Base-by-base conservation (phyloP, 331 rosid species). In the Arachis monticola region DNA sequence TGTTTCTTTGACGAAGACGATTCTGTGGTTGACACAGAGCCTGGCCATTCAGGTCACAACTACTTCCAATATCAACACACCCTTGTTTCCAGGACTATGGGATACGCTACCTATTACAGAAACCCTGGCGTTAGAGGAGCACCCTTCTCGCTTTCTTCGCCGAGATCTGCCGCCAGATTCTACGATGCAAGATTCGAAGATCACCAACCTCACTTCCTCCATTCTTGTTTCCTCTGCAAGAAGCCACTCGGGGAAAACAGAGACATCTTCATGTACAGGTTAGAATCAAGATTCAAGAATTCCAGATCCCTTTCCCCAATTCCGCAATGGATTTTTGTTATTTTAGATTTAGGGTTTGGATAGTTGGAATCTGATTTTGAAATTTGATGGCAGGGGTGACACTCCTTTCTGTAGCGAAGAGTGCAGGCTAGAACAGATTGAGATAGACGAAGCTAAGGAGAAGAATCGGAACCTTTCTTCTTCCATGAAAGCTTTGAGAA, bases 231-330 rank as follows among this genome's bases (percentile, higher is more conserved):
- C 46, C 92, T 81, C 44, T 94, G 99, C 90, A 86, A 88, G 76
- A 92, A 88, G 58, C 87, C 88, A 0, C 89, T 94, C 0, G 89
- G 86, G 0, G 85, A 82, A 5, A 83, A 90, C 42, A 60, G 82
- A 53, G 99, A 94, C 71, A 92, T 94, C 91, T 94, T 84, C 87
- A 92, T 94, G 99, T 94, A 94, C 91, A 94, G 97, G 98, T 93
- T 72, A 10, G 84, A 42, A 48, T 3, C 5, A 3, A 38, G 41
- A 38, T 3, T 38, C 17, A 3, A 4, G 27, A 0, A 22, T 22
- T 27, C 30, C 0, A 27, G 30, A 27, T 45, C 10, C 48, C 4
- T 2, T 38, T 38, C 5, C 41, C 5, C 41, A 38, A 38, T 38
- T 38, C 41, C 5, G 41, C 41, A 38, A 38, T 38, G 41, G 11